Evolutionary conservation across 2,329 filamentous ascomycete species (phyloP), one percentile per base, ranked within the genome.

Genomic region (Venturiaceae sp.): DNA sequence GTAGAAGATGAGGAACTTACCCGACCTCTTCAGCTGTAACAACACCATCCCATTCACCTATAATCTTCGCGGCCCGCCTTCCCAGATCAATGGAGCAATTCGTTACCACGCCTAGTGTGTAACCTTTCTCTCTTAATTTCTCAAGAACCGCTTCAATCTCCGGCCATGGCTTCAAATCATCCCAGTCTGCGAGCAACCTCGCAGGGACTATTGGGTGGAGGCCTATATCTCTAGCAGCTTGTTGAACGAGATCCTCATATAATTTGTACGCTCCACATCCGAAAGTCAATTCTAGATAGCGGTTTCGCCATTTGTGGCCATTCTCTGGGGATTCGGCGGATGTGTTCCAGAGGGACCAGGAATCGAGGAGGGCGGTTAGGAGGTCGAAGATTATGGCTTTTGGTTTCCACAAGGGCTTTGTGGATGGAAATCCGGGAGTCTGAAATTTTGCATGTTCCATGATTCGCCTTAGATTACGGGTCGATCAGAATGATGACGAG

Each of bases 11-110:
- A 50, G 11, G 13, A 23, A 28, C 19, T 57, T 68, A 74, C 2
- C 72, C 71, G 14, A 65, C 69, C 58, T 75, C 71, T 56, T 75
- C 72, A 0, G 72, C 74, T 1, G 72, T 73, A 3, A 74, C 56
- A 3, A 68, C 64, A 1, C 64, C 63, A 36, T 74, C 69, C 28
- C 74, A 74, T 1, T 52, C 55, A 36, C 61, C 46, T 53, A 60
- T 36, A 33, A 53, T 58, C 34, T 58, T 60, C 5, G 62, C 58
- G 33, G 33, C 60, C 8, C 64, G 62, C 13, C 28, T 26, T 3
- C 72, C 71, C 36, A 71, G 60, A 5, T 64, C 19, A n/a, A 59
- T 65, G 0, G 71, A 73, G 32, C 72, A 75, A 30, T 75, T 75
- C 5, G 72, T 73, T 1, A 74, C 67, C 0, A 75, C 69, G 0